phyloP scores from a whole-genome alignment of 805 yeast species.

The Teunomyces pallodes region DNA sequence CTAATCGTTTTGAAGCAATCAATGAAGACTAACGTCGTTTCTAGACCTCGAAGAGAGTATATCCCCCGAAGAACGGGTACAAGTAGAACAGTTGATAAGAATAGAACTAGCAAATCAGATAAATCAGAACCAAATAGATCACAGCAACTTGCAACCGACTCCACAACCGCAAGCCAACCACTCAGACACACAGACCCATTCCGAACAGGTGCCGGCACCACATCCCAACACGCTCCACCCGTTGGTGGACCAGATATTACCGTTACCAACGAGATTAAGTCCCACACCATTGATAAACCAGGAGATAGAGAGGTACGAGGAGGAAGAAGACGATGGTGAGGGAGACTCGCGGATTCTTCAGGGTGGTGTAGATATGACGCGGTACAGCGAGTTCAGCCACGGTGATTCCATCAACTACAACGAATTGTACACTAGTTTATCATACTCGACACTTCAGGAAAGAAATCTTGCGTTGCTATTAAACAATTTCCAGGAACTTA shows the following conservation, averaged over 20 bases:
- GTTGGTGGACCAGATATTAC: constrained; percentile 14
- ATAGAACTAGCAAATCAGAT: constrained; percentile 16
- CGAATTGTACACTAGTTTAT: constrained; percentile 35
- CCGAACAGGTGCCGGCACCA: not conserved
- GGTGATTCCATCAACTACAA: constrained; percentile 12
- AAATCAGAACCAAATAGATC: constrained; percentile 1
- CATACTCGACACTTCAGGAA: constrained; percentile 39
- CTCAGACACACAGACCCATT: not conserved
- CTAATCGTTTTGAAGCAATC: no score
- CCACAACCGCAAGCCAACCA: constrained; percentile 2
- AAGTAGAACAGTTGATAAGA: constrained; percentile 34
- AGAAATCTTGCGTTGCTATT: constrained; percentile 36
- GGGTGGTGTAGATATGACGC: constrained; percentile 32
- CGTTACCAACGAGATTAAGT: constrained; percentile 10
- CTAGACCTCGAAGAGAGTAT: constrained; percentile 35
- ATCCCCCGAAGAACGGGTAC: constrained; percentile 32
- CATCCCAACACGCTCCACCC: constrained; percentile 12
- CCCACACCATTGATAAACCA: constrained; percentile 13
- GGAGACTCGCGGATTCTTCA: constrained; percentile 16
- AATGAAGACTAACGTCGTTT: constrained; percentile 6
- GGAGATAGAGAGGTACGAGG: constrained; percentile 23
- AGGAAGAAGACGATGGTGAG: constrained; percentile 21
- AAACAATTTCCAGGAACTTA: constrained; percentile 38
- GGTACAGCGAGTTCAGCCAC: constrained; percentile 15
- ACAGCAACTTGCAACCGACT: constrained; percentile 8